phyloP scores from a whole-genome alignment of 176 grass and related monocot genomes.

The Zoysia pacifica region DNA sequence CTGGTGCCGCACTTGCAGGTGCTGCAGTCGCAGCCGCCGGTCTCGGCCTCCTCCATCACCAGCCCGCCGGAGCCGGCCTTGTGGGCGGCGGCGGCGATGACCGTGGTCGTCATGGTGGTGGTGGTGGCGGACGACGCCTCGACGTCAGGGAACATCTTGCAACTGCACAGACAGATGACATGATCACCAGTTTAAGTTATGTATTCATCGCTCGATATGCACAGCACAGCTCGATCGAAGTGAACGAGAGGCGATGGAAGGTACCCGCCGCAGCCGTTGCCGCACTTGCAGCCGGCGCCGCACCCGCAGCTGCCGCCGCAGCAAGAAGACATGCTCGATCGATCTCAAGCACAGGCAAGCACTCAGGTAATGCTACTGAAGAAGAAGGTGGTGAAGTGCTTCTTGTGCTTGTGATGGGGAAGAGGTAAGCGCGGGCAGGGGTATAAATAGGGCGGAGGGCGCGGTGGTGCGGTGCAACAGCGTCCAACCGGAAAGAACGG shows the following conservation, averaged over 20 bases:
- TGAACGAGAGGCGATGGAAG: neutral
- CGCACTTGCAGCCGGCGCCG: slow-evolving; percentile 70
- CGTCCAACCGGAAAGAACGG: slow-evolving; percentile 35
- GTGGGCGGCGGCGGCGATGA: slow-evolving; percentile 39
- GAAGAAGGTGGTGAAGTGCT: neutral
- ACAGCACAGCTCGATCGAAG: neutral
- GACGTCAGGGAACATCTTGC: slow-evolving; percentile 70
- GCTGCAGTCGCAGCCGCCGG: slow-evolving; percentile 62
- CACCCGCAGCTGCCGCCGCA: slow-evolving; percentile 84
- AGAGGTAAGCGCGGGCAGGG: neutral
- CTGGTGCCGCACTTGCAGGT: slow-evolving; percentile 76
- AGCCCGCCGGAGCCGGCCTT: slow-evolving; percentile 55
- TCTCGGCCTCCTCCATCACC: slow-evolving; percentile 52
- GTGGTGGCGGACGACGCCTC: slow-evolving; percentile 46
- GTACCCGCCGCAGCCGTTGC: slow-evolving; percentile 68
- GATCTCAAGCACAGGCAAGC: neutral
- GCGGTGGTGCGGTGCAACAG: neutral
- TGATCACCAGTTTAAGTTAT: neutral
- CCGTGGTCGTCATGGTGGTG: slow-evolving; percentile 29
- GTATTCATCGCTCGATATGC: neutral
- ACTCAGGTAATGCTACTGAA: neutral
- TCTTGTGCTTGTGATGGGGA: slow-evolving; percentile 30
- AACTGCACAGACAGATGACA: slow-evolving; percentile 31
- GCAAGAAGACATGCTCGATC: slow-evolving; percentile 60
- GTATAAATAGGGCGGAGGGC: slow-evolving; percentile 55